phyloP scores from a whole-genome alignment of 2,329 filamentous ascomycete species.

The Onygenales sp. region DNA sequence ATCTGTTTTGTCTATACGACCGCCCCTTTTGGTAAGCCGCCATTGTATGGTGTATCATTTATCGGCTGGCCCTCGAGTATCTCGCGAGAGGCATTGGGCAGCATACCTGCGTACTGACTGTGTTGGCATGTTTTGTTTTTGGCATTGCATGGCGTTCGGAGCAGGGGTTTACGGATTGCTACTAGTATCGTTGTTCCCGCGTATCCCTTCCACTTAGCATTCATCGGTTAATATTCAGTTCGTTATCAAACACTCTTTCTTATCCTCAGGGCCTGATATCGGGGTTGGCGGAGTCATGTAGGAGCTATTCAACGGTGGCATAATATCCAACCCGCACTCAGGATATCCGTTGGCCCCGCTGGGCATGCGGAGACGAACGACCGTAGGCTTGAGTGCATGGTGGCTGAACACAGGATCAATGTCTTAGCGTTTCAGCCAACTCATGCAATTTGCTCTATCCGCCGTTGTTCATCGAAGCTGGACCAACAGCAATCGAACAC shows the following conservation, averaged over 20 bases:
- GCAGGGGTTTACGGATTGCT: background rate
- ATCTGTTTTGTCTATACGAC: too few species aligned
- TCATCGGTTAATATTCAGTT: background rate
- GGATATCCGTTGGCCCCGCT: too few species aligned
- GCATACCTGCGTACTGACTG: background rate
- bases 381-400: background rate
- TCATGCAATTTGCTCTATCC: background rate
- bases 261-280: background rate
- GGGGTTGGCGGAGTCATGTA: too few species aligned
- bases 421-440: background rate
- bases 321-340: too few species aligned
- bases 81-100: background rate
- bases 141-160: conserved; percentile 1
- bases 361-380: too few species aligned
- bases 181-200: background rate
- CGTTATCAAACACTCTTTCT: background rate
- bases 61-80: background rate
- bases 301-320: too few species aligned
- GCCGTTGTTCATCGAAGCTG: background rate
- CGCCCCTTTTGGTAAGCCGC: background rate
- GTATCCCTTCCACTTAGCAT: background rate
- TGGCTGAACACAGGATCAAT: background rate
- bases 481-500: conserved; percentile 1
- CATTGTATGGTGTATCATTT: background rate
- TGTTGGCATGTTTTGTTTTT: background rate